phyloP scores from a whole-genome alignment of 768 basidiomycete genomes.

The Mycena alexandri region DNA sequence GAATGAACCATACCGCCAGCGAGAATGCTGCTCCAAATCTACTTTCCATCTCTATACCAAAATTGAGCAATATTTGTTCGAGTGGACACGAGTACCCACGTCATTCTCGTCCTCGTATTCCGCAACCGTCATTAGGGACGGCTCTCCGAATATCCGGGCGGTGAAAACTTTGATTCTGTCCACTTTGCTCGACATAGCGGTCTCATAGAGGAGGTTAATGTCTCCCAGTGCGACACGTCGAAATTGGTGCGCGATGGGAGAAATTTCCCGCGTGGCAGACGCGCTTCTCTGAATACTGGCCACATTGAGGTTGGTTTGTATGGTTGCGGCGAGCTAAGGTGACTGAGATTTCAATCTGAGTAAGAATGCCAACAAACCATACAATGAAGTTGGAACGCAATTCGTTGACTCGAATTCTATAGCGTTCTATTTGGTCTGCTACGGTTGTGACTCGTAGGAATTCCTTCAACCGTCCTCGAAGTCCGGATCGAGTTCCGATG shows the following conservation, averaged over 20 bases:
- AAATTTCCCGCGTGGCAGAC: background rate
- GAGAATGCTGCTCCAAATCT: slow-evolving; percentile 14
- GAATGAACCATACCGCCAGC: background rate
- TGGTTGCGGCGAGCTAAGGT: slow-evolving; percentile 1
- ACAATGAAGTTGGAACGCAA: slow-evolving; percentile 12
- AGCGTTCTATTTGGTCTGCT: slow-evolving; percentile 6
- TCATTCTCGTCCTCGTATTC: slow-evolving; percentile 14
- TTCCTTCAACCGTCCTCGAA: background rate
- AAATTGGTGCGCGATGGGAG: slow-evolving; percentile 1
- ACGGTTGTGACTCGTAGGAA: background rate
- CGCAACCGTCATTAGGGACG: slow-evolving; percentile 14
- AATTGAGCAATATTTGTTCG: background rate
- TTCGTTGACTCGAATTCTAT: slow-evolving; percentile 6
- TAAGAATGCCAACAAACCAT: background rate
- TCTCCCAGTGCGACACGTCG: slow-evolving; percentile 19
- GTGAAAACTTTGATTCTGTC: slow-evolving; percentile 23
- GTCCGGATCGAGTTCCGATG: background rate
- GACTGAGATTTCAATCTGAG: background rate
- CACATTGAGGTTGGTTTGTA: slow-evolving; percentile 2
- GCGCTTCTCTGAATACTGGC: background rate
- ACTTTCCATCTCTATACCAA: background rate
- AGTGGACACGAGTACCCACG: background rate
- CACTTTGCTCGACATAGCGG: background rate
- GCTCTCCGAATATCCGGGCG: slow-evolving; percentile 13
- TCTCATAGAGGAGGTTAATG: slow-evolving; percentile 27